Evolutionary conservation across 2,329 filamentous ascomycete species (phyloP), one percentile per base, ranked within the genome.

Genomic region (Cryphonectria radicalis): DNA sequence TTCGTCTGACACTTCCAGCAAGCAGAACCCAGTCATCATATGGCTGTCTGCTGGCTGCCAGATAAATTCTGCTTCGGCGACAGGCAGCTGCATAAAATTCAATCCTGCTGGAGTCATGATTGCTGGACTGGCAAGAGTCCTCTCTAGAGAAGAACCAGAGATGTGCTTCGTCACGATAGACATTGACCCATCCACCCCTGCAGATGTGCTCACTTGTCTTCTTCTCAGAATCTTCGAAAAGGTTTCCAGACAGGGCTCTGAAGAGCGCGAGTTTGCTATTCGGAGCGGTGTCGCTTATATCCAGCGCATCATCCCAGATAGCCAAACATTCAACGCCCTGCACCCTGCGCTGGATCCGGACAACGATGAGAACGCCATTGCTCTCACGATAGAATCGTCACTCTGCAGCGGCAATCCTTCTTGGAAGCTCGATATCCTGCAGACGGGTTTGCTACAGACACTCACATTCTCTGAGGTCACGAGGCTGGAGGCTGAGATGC

Each of bases 361-460:
- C 50, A 53, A 22, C 22, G 50, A 53, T 17, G 50, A 53, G n/a
- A 53, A 53, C 50, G 25, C 22, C 8, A 13, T 25, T 53, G 1
- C 50, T 13, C 22, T 53, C 6, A 53, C 11, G 50, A 25, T 7
- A 25, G 50, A 25, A 25, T 13, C 50, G 22, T 25, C n/a, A 25
- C 22, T n/a, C n/a, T 25, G 50, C 50, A n/a, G 3, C n/a, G 8
- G 3, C 22, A 0, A 53, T 11, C 10, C 4, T 3, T 53, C n/a
- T 22, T 53, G 50, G 50, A 25, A 68, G n/a, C 67, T 68, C 17
- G 59, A 68, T n/a, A 68, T 68, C 1, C 59, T 59, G 4, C 67
- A 68, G 42, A 68, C 63, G 2, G 67, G 67, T 13, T 59, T 59
- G 6, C 59, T 68, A 35, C 59, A 68, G 32, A 68, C 67, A 4